phyloP scores from a whole-genome alignment of 441 rosid genomes.

The Viola pubescens region DNA sequence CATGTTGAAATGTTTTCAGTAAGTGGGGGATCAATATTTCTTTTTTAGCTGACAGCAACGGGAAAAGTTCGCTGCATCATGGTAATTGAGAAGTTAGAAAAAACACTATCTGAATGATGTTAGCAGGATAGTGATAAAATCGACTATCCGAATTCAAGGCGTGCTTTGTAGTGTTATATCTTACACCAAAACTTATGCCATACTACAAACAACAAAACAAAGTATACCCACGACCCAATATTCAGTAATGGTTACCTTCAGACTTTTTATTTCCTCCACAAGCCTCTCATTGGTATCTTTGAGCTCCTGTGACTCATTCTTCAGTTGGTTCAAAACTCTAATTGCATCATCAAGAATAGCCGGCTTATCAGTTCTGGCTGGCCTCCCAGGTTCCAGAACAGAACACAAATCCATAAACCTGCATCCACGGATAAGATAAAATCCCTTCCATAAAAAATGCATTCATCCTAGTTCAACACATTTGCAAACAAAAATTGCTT shows the following conservation, averaged over 20 bases:
- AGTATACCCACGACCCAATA: too few species aligned
- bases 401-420: slow-evolving; percentile 80
- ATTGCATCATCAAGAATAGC: slow-evolving; percentile 82
- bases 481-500: not conserved
- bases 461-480: not conserved
- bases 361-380: slow-evolving; percentile 62
- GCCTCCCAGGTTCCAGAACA: slow-evolving; percentile 76
- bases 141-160: too few species aligned
- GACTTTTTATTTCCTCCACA: slow-evolving; percentile 60
- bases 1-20: too few species aligned
- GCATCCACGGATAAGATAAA: slow-evolving; percentile 11
- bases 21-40: too few species aligned
- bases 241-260: slow-evolving; percentile 47
- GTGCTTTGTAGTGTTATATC: too few species aligned
- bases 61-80: too few species aligned
- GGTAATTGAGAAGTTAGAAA: too few species aligned
- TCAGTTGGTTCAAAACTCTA: slow-evolving; percentile 62
- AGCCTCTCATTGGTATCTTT: slow-evolving; percentile 73
- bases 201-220: too few species aligned
- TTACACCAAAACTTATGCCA: too few species aligned
- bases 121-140: too few species aligned
- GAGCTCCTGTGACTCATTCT: slow-evolving; percentile 66
- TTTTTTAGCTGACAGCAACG: too few species aligned
- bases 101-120: too few species aligned
- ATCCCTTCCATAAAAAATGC: not conserved